Base-by-base conservation (phyloP, 106 monocot species). In the Hemerocallis citrina region DNA sequence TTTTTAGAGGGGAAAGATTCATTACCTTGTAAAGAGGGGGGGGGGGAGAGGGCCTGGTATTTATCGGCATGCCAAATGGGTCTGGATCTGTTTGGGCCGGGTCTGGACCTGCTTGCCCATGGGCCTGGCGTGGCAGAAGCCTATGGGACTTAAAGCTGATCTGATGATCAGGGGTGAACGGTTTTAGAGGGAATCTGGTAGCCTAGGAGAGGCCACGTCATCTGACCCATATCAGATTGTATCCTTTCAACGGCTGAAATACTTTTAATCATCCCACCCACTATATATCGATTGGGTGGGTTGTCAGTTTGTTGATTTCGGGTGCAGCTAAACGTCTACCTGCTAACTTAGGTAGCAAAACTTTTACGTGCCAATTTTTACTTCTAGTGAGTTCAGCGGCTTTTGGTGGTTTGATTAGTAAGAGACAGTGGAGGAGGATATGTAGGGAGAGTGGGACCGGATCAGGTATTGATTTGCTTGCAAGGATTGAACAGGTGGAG, bases 401-500 rank as follows among this genome's bases (percentile, higher is more conserved):
- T 3, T 57, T 91, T 30, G 90, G 84, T 57, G 63, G 47, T 39
- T 56, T 87, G 62, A 91, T 96, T 68, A 49, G 87, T 15, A 65
- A 72, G 67, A 79, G 91, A 57, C 91, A 81, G 74, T 81, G 86
- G 90, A 57, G 59, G 64, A 73, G 86, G 49, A 55, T 90, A 17
- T 86, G 57, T 33, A 24, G 49, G 66, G 76, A 65, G 48, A 68
- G 72, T 62, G 69, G 60, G 3, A 55, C 49, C 35, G 75, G 69
- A 2, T 7, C 10, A 7, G 66, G 74, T 52, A 47, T 70, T 36
- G 77, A 78, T 79, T 61, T 96, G 74, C 38, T 87, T 51, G 64
- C 50, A 34, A 86, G 95, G 67, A 67, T 91, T 30, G 87, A 91
- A 59, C 81, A 77, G 62, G 67, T 91, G 65, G 96, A 96, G 67